Percentiles rank a stretch among this genome's conserved stretches.
Conservation (phyloP, 768 basidiomycete species). For the Panellus pusillus region DNA sequence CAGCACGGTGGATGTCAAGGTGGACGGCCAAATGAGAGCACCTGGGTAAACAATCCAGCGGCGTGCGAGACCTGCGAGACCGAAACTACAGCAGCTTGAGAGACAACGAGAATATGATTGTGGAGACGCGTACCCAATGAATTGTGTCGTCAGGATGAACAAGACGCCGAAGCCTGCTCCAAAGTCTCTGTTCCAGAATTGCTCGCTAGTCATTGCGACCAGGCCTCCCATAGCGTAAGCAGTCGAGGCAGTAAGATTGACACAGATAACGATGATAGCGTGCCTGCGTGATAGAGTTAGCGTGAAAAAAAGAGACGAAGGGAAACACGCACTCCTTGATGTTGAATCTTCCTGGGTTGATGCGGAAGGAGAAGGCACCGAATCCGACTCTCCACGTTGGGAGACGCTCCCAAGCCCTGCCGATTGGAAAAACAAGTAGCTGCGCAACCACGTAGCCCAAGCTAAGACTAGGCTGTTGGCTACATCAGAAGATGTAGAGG, state of each 20-base stretch:
- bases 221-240: slow-evolving; percentile 4
- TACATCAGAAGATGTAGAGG: background rate
- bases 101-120: background rate
- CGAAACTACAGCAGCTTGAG: background rate
- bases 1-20: slow-evolving; percentile 1
- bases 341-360: slow-evolving; percentile 8
- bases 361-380: slow-evolving; percentile 5
- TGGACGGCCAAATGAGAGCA: slow-evolving; percentile 11
- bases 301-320: background rate
- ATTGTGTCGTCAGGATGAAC: slow-evolving; percentile 9
- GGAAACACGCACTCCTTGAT: slow-evolving; percentile 3
- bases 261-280: slow-evolving; percentile 4
- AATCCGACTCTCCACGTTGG: slow-evolving; percentile 8
- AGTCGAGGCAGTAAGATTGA: slow-evolving; percentile 5
- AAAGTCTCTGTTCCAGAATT: slow-evolving; percentile 7
- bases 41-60: slow-evolving; percentile 9
- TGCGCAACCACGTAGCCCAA: slow-evolving; percentile 3
- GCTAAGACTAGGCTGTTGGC: slow-evolving; percentile 2
- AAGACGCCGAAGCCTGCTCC: slow-evolving; percentile 2
- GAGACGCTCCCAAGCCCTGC: slow-evolving; percentile 8
- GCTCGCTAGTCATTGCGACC: background rate
- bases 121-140: slow-evolving; percentile 2
- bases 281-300: background rate
- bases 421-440: slow-evolving; percentile 5
- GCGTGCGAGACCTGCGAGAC: slow-evolving; percentile 6